Percentiles rank a stretch among this genome's conserved stretches.
Conservation (phyloP, 148 eudicot species). For the Mesembryanthemum crystallinum region DNA sequence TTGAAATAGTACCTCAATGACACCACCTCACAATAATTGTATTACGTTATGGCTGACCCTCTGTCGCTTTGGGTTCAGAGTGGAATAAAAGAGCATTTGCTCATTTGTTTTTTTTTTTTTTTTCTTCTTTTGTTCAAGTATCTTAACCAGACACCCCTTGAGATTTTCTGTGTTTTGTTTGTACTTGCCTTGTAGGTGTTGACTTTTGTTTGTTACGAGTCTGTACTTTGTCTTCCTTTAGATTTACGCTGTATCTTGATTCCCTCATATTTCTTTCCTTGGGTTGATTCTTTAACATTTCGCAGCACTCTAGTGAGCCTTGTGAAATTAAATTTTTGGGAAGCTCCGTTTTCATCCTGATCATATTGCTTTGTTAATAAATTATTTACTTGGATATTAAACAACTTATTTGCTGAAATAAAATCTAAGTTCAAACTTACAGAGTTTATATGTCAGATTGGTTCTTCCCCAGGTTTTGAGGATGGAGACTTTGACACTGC, state of each 20-base stretch:
- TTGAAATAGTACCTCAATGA: no score
- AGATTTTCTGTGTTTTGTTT: background rate
- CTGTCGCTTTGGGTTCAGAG: background rate
- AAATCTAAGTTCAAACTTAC: constrained; percentile 30
- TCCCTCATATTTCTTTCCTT: background rate
- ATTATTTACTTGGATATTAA: background rate
- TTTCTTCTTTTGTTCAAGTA: background rate
- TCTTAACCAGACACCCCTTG: background rate
- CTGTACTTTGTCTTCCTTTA: background rate
- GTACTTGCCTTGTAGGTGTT: background rate
- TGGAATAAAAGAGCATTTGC: background rate
- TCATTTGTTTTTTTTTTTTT: background rate
- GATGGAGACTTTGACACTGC: constrained; percentile 92
- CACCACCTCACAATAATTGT: background rate
- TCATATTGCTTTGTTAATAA: background rate
- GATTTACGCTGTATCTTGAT: background rate
- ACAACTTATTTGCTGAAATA: constrained; percentile 16
- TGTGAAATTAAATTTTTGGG: background rate
- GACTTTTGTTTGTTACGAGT: background rate
- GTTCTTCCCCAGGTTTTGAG: constrained; percentile 95
- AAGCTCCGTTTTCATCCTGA: background rate
- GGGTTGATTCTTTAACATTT: background rate
- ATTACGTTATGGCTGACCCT: background rate
- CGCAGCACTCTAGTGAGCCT: background rate
- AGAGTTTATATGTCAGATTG: constrained; percentile 69